phyloP scores from a whole-genome alignment of 78 protist species.

The Tieghemostelium lacteum region DNA sequence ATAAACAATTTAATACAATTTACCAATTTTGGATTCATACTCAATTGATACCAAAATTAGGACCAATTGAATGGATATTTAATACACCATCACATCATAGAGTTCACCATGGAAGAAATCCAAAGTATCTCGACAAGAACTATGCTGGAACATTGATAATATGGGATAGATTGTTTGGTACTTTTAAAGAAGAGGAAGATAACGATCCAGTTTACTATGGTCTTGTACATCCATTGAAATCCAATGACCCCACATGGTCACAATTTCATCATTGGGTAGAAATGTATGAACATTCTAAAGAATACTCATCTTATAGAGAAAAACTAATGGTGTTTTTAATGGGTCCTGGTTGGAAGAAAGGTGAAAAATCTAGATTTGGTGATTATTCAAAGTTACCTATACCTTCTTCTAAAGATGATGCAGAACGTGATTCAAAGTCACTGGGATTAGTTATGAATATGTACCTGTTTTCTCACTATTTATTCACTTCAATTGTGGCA shows the following conservation, averaged over 20 bases:
- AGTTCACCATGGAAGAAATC: conserved; percentile 88
- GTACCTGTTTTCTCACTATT: conserved; percentile 29
- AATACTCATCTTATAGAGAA: not conserved
- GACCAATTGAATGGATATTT: conserved; percentile 68
- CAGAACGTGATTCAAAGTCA: not conserved
- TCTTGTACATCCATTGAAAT: conserved; percentile 28
- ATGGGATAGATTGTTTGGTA: conserved; percentile 86
- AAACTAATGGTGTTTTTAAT: not conserved
- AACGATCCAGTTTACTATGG: conserved; percentile 65
- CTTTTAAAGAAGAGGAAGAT: conserved; percentile 67
- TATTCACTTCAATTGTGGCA: not conserved
- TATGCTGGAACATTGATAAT: conserved; percentile 86
- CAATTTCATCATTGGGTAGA: conserved; percentile 54
- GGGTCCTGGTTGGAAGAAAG: conserved; percentile 60
- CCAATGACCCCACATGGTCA: conserved; percentile 50
- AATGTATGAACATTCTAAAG: conserved; percentile 8
- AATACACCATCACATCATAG: conserved; percentile 89
- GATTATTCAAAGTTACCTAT: not conserved
- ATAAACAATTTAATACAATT: conserved; percentile 74
- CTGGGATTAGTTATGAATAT: not conserved
- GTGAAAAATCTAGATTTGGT: conserved; percentile 18
- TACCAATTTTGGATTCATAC: conserved; percentile 90
- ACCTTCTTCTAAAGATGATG: conserved; percentile 16
- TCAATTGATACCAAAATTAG: conserved; percentile 34
- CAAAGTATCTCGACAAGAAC: conserved; percentile 84